Evolutionary conservation across 108 stramenopile species (phyloP).

Genomic region (Schizochytrium sp.): DNA sequence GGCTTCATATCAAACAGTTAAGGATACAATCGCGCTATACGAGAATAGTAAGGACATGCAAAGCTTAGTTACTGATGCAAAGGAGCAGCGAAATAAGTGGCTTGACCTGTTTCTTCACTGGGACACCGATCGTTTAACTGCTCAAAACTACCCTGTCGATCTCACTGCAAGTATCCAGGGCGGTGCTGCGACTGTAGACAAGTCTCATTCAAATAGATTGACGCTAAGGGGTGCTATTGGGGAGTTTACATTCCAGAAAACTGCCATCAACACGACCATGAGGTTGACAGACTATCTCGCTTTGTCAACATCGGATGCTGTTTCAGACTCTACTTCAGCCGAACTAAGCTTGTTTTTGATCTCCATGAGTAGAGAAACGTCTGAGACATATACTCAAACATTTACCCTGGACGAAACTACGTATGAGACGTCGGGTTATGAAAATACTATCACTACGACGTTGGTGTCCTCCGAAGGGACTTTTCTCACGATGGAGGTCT

Average conservation of each 20-base stretch:
- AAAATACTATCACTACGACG: neutral
- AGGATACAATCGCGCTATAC: neutral
- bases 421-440: neutral
- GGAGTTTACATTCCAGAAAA: too few species aligned
- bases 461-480: neutral
- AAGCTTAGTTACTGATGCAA: neutral
- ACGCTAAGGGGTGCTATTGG: neutral
- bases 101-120: neutral
- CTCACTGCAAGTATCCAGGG: neutral
- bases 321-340: too few species aligned
- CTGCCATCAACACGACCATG: too few species aligned
- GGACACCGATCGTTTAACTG: neutral
- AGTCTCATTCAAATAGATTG: neutral
- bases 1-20: neutral
- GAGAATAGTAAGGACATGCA: neutral
- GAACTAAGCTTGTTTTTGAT: too few species aligned
- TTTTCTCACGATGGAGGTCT: neutral
- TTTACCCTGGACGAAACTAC: neutral
- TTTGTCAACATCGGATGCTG: too few species aligned
- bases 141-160: neutral
- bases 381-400: neutral
- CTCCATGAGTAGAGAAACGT: too few species aligned
- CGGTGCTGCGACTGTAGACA: neutral
- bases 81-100: neutral
- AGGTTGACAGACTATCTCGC: too few species aligned